Base-by-base conservation (phyloP, 108 stramenopile genomes). In the Epithemia pelagica region DNA sequence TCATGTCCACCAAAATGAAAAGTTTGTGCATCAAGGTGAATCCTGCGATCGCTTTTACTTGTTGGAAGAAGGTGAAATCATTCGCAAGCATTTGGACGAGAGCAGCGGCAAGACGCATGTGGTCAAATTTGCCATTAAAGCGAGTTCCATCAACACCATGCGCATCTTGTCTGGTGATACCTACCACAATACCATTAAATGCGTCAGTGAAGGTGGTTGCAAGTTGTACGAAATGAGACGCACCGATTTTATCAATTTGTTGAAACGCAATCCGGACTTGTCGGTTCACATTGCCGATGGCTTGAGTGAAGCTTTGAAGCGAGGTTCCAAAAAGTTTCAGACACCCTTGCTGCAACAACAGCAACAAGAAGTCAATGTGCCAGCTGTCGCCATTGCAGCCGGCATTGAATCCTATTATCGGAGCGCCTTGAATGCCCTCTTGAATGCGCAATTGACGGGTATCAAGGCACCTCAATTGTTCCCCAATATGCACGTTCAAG, bases 381-480 rank as follows among this genome's bases (percentile, higher is more conserved):
- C 82, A 20, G 84, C 81, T 10, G 77, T 82, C 2, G 71, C 76
- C n/a, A 77, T 87, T 52, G 89, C 86, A 10, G 89, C 89, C n/a
- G 84, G 83, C 8, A 80, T 90, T 64, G 89, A 90, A 74, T 83
- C 79, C 28, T 90, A 86, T 59, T 90, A 90, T 74, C 75, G 89
- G 51, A 63, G 60, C 24, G 82, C 81, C 23, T 54, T 90, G 58
- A 90, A 87, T 68, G 59, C 89, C 52, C 57, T 74, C 54, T 62
- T 90, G n/a, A 90, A 88, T 74, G 72, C 82, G 0, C 54, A 68
- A 55, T 71, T 90, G 24, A 82, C 85, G 2, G 81, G 77, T 0
- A 71, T 82, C 59, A 69, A 67, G 27, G 66, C 78, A 19, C 65
- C 76, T 21, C 37, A 46, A 46, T 52, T 82, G 30, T 90, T 90